Conservation (phyloP, 176 grass and related monocot genomes). For the Tillandsia fasciculata region DNA sequence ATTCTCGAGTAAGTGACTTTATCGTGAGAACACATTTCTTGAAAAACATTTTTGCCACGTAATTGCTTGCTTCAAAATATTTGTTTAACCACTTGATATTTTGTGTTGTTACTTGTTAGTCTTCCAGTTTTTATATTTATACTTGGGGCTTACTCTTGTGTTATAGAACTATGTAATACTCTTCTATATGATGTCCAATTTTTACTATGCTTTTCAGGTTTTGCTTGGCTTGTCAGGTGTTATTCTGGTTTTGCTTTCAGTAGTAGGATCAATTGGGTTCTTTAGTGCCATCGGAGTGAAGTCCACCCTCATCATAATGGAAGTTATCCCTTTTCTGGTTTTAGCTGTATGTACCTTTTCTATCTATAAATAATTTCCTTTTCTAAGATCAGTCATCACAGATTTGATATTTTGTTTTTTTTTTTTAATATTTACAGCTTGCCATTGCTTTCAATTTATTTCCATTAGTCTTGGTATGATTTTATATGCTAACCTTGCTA, state of each 20-base stretch:
- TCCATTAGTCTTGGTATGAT: too few species aligned
- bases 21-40: too few species aligned
- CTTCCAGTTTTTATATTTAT: too few species aligned
- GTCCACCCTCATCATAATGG: conserved; percentile 97
- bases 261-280: conserved; percentile 88
- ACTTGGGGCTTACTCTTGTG: background rate
- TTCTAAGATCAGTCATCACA: background rate
- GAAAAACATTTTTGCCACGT: too few species aligned
- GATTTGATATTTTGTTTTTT: conserved; percentile 4
- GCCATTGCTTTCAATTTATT: too few species aligned
- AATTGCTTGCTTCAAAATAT: too few species aligned
- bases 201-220: conserved; percentile 45
- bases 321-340: conserved; percentile 99
- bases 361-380: conserved; percentile 3
- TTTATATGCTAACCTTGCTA: too few species aligned
- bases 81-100: too few species aligned
- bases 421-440: background rate
- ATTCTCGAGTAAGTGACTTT: too few species aligned
- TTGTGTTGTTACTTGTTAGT: too few species aligned
- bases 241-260: conserved; percentile 87
- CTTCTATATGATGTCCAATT: conserved; percentile 5
- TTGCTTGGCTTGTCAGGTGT: conserved; percentile 87
- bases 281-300: conserved; percentile 88
- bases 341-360: conserved; percentile 68
- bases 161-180: background rate